Evolutionary conservation across 192 early-diverging fungal genomes (phyloP), one percentile per base, ranked within the genome.

Genomic region (Entophlyctis helioformis): DNA sequence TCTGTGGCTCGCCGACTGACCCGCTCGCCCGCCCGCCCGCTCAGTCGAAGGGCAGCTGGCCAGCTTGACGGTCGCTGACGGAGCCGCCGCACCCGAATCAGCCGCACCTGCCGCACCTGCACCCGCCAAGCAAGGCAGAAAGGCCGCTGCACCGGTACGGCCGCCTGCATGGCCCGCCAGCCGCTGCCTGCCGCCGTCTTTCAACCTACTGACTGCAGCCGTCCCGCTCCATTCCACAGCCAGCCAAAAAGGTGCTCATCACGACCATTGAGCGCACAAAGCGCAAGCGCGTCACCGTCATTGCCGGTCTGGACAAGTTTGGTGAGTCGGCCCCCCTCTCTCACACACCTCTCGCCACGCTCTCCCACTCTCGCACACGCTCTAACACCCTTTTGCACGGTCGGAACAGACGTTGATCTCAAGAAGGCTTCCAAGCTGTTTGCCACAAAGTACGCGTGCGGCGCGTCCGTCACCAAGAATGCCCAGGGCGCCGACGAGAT

Each of bases 391-490:
- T 2, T 2, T 19, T 6, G 20, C 15, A 19, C 36, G 24, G 16
- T 23, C 22, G 40, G 24, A 38, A 25, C 60, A 87, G 85, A 79
- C 41, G 82, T 98, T 32, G 95, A 98, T 51, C 66, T 98, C 44
- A 98, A 96, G 54, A 92, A 91, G 62, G 91, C 90, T 1, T 87
- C 95, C 47, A 98, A 98, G 67, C 54, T 80, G 50, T 91, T 98
- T 73, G 89, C 93, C 33, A 87, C 74, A 49, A 87, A 88, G 60
- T 98, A 94, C 68, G 95, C 95, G 13, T 87, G 84, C 60, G 91
- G 93, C 31, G 80, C 87, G n/a, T 89, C 88, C 11, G 68, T 74
- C 3, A 71, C 85, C 37, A 96, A 96, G 72, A 96, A 84, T 58
- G 81, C 85, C 48, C 81, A 86, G 60, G 91, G 91, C 53, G 64